phyloP scores from a whole-genome alignment of 1,284 basidiomycete species.

The Melampsora americana region DNA sequence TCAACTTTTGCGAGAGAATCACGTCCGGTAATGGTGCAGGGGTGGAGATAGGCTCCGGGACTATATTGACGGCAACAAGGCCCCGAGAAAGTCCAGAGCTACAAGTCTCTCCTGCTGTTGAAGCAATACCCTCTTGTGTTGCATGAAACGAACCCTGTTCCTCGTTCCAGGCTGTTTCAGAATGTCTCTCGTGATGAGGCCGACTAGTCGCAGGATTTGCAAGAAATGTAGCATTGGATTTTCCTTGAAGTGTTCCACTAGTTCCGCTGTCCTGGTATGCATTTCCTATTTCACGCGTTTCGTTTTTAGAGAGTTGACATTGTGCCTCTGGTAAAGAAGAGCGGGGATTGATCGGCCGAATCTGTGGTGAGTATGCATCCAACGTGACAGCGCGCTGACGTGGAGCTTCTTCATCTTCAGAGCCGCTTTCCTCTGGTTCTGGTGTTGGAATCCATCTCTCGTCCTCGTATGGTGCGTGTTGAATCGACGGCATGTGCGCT shows the following conservation, averaged over 20 bases:
- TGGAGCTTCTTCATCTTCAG: not conserved
- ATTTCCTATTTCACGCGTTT: not conserved
- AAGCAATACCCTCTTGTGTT: not conserved
- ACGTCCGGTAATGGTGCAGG: not conserved
- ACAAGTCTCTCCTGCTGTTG: not conserved
- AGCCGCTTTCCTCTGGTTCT: not conserved
- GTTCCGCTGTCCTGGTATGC: not conserved
- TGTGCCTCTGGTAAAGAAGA: not conserved
- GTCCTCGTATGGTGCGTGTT: conserved; percentile 1
- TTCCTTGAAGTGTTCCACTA: not conserved
- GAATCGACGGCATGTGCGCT: not conserved
- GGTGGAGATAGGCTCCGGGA: not conserved
- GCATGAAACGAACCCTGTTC: not conserved
- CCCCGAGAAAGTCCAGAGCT: not conserved
- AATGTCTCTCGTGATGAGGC: too few relatives aligned
- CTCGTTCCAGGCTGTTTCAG: too few relatives aligned
- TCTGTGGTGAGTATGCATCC: not conserved
- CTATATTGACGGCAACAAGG: not conserved
- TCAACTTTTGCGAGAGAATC: not conserved
- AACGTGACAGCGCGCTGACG: not conserved
- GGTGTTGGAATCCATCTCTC: conserved; percentile 22
- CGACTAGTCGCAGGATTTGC: too few relatives aligned
- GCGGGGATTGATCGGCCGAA: not conserved
- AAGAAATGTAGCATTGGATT: not conserved
- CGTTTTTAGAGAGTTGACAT: not conserved